A percentile compares a stretch with the other conserved stretches of the same genome.
Conservation (phyloP, 106 monocot genomes). For the Acorus gramineus region DNA sequence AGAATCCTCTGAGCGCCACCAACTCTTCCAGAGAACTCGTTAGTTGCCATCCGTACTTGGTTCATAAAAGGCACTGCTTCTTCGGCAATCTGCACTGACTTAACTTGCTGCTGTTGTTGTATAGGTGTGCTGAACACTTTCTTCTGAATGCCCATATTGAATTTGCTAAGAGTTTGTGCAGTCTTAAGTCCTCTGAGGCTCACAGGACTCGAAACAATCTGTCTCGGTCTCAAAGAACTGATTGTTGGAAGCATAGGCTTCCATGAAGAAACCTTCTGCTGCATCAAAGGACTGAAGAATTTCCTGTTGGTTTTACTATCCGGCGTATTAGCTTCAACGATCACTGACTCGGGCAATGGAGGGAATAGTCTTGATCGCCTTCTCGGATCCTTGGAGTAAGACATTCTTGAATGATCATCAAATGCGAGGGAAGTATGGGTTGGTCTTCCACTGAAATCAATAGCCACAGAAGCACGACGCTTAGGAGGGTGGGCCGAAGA, state of each 20-base stretch:
- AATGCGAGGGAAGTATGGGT: constrained; percentile 9
- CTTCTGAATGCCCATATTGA: constrained; percentile 75
- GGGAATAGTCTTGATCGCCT: constrained; percentile 44
- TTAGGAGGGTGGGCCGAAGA: background rate
- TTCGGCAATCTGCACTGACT: background rate
- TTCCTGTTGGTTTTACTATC: constrained; percentile 29
- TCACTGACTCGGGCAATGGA: constrained; percentile 23
- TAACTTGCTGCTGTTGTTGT: constrained; percentile 7
- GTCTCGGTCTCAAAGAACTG: constrained; percentile 30
- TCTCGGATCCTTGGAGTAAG: constrained; percentile 2
- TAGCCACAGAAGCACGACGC: constrained; percentile 1
- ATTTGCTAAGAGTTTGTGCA: constrained; percentile 21
- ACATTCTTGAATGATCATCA: background rate
- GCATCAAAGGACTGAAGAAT: constrained; percentile 30
- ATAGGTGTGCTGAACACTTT: constrained; percentile 43
- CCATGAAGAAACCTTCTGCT: constrained; percentile 13
- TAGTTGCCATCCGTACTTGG: constrained; percentile 7
- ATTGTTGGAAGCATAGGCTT: constrained; percentile 45
- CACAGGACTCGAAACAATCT: constrained; percentile 25
- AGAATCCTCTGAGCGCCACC: constrained; percentile 45
- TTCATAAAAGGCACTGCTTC: constrained; percentile 3
- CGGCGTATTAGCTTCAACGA: constrained; percentile 23
- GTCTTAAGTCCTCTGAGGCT: constrained; percentile 1
- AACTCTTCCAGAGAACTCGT: constrained; percentile 22
- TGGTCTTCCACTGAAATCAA: constrained; percentile 5